These are phyloP conservation scores for Speleostelium caveatum DNA, from an alignment of 78 protist genomes.

Conservation along the genomic window DNA sequence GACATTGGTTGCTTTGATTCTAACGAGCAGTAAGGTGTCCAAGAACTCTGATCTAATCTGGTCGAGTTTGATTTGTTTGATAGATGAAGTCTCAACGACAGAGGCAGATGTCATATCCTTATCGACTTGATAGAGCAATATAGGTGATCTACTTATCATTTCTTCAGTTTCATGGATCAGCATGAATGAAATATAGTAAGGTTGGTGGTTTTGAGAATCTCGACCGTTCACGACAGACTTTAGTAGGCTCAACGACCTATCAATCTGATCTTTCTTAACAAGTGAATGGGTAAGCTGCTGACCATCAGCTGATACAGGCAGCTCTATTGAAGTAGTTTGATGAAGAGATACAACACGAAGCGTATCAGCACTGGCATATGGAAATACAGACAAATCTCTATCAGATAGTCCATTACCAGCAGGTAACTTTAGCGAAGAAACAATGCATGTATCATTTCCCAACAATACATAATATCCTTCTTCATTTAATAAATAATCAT, in stretches of 20 bases:
- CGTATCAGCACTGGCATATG: background rate
- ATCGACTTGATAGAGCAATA: background rate
- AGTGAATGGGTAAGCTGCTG: background rate
- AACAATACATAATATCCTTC: background rate
- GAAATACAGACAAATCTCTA: background rate
- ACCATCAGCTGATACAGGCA: background rate
- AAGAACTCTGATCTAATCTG: background rate
- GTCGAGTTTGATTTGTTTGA: background rate
- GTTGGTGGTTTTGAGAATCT: background rate
- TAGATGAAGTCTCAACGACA: background rate
- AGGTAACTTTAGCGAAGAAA: background rate
- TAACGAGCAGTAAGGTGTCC: background rate
- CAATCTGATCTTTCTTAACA: background rate
- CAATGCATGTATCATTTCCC: background rate
- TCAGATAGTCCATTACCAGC: background rate
- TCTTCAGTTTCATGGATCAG: slow-evolving; percentile 12
- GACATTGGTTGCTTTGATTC: too few relatives aligned
- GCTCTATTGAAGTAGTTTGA: background rate
- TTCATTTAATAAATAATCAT: slow-evolving; percentile 11
- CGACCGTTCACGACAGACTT: background rate
- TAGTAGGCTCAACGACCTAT: background rate
- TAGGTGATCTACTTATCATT: background rate
- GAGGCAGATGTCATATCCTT: background rate
- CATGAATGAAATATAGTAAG: background rate
- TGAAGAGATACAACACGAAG: background rate